These are phyloP conservation scores for Lichtheimia ornata DNA, from an alignment of 371 early-diverging fungal genomes.

Conservation along the genomic window DNA sequence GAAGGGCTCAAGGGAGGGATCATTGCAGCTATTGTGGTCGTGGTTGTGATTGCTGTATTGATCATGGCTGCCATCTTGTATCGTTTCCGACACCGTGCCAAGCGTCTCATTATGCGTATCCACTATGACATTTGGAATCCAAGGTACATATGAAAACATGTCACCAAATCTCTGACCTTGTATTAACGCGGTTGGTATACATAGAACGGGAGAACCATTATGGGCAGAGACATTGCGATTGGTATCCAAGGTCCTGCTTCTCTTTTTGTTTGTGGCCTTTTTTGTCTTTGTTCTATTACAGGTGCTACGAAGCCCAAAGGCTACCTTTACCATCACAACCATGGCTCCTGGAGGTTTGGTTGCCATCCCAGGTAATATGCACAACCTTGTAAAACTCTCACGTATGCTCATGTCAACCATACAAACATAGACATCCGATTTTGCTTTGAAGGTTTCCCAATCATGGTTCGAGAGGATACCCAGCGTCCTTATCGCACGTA, in stretches of 20 bases:
- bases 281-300: constrained; percentile 27
- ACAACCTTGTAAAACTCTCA: too few species aligned
- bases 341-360: constrained; percentile 13
- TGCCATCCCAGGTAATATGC: constrained; percentile 15
- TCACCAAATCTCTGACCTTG: too few species aligned
- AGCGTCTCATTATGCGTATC: constrained; percentile 8
- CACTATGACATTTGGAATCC: constrained; percentile 27
- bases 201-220: constrained; percentile 32
- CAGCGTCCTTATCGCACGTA: neutral
- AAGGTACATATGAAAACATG: constrained; percentile 7
- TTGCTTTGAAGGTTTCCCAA: constrained; percentile 22
- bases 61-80: constrained; percentile 16
- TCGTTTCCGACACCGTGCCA: constrained; percentile 11
- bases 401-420: neutral
- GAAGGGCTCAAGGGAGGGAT: constrained; percentile 14
- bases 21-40: constrained; percentile 21
- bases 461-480: neutral
- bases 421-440: constrained; percentile 22
- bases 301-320: constrained; percentile 28
- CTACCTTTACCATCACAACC: constrained; percentile 13
- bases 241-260: constrained; percentile 18
- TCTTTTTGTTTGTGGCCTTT: constrained; percentile 24
- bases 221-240: constrained; percentile 34
- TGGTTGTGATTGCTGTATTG: neutral
- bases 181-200: neutral